A percentile compares a stretch with the other conserved stretches of the same genome.
These are phyloP conservation scores for Monosporozyma siamensis DNA, from an alignment of 805 yeast species.

Conservation along the genomic window DNA sequence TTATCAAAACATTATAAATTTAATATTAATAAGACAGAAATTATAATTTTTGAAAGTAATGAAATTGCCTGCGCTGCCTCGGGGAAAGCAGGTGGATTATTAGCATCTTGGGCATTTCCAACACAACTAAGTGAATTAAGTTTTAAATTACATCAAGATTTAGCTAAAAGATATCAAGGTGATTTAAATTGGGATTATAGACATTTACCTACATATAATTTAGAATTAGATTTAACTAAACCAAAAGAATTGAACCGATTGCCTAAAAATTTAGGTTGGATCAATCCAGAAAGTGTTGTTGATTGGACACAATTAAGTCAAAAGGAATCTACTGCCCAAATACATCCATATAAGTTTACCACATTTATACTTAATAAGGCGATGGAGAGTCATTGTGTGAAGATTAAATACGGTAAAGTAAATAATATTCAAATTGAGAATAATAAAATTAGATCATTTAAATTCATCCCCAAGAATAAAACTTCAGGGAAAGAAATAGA, in stretches of 20 bases:
- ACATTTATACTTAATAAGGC: slow-evolving; percentile 71
- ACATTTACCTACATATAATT: slow-evolving; percentile 71
- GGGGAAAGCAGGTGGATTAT: slow-evolving; percentile 93
- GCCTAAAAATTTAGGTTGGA: slow-evolving; percentile 73
- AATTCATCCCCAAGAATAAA: too few species aligned
- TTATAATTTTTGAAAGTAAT: slow-evolving; percentile 78
- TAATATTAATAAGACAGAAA: slow-evolving; percentile 62
- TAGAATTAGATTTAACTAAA: slow-evolving; percentile 77
- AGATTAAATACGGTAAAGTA: slow-evolving; percentile 77
- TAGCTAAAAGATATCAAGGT: slow-evolving; percentile 75
- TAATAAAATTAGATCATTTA: slow-evolving; percentile 48
- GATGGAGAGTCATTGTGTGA: slow-evolving; percentile 73
- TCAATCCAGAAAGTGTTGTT: slow-evolving; percentile 50
- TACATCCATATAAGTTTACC: slow-evolving; percentile 93
- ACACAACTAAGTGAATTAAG: slow-evolving; percentile 85
- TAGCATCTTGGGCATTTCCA: slow-evolving; percentile 96
- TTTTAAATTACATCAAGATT: slow-evolving; percentile 74
- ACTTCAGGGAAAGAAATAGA: too few species aligned
- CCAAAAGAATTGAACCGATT: too few species aligned
- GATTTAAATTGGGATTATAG: slow-evolving; percentile 88
- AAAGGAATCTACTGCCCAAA: slow-evolving; percentile 86
- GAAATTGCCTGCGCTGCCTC: slow-evolving; percentile 96
- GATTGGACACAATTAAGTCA: slow-evolving; percentile 79
- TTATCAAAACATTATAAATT: slow-evolving; percentile 75
- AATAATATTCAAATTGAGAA: slow-evolving; percentile 53